Conservation (phyloP, 305 asterid genomes). For the Solanum aculeatissimum region DNA sequence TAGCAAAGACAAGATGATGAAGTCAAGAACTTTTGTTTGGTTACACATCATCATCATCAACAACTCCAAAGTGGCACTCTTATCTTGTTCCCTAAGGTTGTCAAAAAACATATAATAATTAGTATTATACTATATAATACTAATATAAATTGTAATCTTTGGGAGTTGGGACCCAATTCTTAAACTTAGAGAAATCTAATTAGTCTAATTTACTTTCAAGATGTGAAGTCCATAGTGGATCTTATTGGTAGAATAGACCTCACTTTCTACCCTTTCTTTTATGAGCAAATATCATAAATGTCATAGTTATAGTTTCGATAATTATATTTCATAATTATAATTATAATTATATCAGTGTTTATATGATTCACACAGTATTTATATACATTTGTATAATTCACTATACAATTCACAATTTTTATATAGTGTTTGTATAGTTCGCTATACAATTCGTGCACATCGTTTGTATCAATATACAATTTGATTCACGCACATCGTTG, state of each 20-base stretch:
- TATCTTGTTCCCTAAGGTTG: conserved; percentile 5
- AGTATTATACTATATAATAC: neutral
- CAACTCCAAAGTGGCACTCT: neutral
- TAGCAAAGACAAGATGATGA: neutral
- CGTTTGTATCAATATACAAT: too few relatives aligned
- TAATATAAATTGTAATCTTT: neutral
- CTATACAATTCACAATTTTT: too few relatives aligned
- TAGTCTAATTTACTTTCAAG: neutral
- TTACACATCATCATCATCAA: neutral
- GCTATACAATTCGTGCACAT: too few relatives aligned
- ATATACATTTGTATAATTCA: too few relatives aligned
- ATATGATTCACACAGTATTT: too few relatives aligned
- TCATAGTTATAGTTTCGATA: too few relatives aligned
- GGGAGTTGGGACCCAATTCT: neutral
- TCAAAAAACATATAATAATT: neutral
- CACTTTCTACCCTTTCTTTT: neutral
- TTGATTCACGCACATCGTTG: too few relatives aligned
- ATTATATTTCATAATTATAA: too few relatives aligned
- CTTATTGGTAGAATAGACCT: neutral
- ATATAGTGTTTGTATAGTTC: too few relatives aligned
- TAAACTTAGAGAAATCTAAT: neutral
- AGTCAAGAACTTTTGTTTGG: neutral
- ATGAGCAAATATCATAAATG: too few relatives aligned
- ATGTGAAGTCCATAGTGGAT: neutral
- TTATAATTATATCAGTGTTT: too few relatives aligned